phyloP scores from a whole-genome alignment of 192 early-diverging fungal species.

The Coemansia sp. region DNA sequence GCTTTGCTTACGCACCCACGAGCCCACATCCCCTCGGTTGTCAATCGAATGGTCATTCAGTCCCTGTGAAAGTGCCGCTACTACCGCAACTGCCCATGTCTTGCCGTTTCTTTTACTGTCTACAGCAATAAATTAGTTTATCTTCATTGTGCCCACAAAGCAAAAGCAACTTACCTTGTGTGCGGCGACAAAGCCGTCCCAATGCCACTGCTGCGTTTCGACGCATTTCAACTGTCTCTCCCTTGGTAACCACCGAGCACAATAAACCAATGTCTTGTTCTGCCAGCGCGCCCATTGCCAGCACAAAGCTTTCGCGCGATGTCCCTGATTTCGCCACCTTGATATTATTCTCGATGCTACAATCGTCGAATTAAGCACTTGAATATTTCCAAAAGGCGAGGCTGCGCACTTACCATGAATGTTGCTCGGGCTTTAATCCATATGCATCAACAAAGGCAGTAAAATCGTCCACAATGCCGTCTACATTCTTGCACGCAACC shows the following conservation, averaged over 20 bases:
- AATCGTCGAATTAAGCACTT: background rate
- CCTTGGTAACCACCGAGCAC: slow-evolving; percentile 17
- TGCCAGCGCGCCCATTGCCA: slow-evolving; percentile 35
- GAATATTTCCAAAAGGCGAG: background rate
- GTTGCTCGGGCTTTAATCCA: slow-evolving; percentile 30
- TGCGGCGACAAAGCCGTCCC: slow-evolving; percentile 25
- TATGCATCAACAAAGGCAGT: slow-evolving; percentile 38
- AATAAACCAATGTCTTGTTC: slow-evolving; percentile 19
- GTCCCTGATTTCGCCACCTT: slow-evolving; percentile 26
- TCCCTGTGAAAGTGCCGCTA: slow-evolving; percentile 60
- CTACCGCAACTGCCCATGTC: slow-evolving; percentile 13
- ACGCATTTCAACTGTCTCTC: slow-evolving; percentile 38
- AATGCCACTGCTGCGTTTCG: slow-evolving; percentile 36
- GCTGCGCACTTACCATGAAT: slow-evolving; percentile 12
- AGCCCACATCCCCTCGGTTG: slow-evolving; percentile 93
- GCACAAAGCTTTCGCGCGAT: slow-evolving; percentile 41
- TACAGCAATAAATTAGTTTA: slow-evolving; percentile 1
- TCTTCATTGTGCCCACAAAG: background rate
- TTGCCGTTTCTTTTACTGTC: background rate
- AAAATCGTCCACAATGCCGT: slow-evolving; percentile 23
- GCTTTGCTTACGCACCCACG: slow-evolving; percentile 80
- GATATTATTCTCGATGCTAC: slow-evolving; percentile 26
- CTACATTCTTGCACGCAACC: slow-evolving; percentile 20
- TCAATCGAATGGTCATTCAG: slow-evolving; percentile 85
- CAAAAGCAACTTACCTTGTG: slow-evolving; percentile 14